Base-by-base conservation (phyloP, 1,284 basidiomycete species). In the Phenoliferia sp. region DNA sequence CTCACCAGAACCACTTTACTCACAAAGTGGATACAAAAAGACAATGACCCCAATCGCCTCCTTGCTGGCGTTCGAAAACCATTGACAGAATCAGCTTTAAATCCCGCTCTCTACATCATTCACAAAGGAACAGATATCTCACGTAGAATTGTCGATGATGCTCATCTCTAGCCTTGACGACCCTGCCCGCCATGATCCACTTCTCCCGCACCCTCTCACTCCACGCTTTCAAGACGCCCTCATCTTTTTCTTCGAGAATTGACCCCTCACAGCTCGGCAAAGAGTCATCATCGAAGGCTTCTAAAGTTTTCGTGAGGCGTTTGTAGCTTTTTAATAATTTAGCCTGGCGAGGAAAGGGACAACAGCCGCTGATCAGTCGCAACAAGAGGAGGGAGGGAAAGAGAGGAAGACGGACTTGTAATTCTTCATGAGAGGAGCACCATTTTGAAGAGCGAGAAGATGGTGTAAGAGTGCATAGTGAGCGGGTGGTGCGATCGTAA, bases 271-370 rank as follows among this genome's bases (percentile, higher is more conserved):
- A 33, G 3, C 31, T 9, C 1, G 65, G 73, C 3, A 65, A 55
- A 10, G 44, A 19, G 22, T 61, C 29, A 17, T 70, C 67, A 59
- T 67, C 67, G 44, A 69, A 73, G 2, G 63, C 34, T 26, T 71
- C 63, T 39, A 67, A 67, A 1, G 67, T 66, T 29, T 57, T 34
- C 2, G 68, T 69, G 32, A 65, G 61, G 22, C 68, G 68, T 56
- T 75, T 75, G 65, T 74, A 75, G 15, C 68, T 67, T 58, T 74
- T 74, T 59, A 75, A 64, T 0, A 70, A 65, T 55, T 75, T 75
- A 16, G 73, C 71, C 66, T 75, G 9, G 56, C 16, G 9, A 34
- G 6, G 44, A 35, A n/a, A 17, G 50, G 5, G 32, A 17, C 39
- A 36, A 3, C 19, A 2, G 9, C 7, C 12, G 22, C 22, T 22